Conservation (phyloP, 768 basidiomycete species). For the Termitomyces sp. region DNA sequence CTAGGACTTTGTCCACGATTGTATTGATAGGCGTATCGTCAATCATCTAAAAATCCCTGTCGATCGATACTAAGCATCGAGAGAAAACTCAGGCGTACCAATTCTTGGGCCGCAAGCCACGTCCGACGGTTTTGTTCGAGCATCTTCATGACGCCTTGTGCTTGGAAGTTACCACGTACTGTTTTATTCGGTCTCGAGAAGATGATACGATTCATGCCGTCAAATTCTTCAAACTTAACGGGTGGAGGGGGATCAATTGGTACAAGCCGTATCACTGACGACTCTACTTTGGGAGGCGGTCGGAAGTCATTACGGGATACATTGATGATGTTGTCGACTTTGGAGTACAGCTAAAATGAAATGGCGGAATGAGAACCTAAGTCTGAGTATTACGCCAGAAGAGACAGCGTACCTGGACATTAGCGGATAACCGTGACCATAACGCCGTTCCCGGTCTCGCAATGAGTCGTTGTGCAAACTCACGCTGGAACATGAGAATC, state of each 20-base stretch:
- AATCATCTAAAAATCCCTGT: constrained; percentile 35
- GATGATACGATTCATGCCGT: constrained; percentile 87
- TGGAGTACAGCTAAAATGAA: constrained; percentile 65
- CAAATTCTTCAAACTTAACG: constrained; percentile 95
- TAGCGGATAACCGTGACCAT: constrained; percentile 94
- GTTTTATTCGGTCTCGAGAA: constrained; percentile 91
- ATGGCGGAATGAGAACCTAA: not conserved
- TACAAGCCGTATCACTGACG: constrained; percentile 83
- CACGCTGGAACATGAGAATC: constrained; percentile 99
- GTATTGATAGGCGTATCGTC: constrained; percentile 65
- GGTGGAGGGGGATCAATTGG: constrained; percentile 95
- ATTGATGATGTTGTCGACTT: constrained; percentile 94
- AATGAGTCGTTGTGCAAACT: constrained; percentile 90
- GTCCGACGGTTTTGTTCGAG: constrained; percentile 90
- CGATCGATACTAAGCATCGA: not conserved
- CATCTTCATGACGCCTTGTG: constrained; percentile 93
- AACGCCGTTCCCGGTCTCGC: constrained; percentile 78
- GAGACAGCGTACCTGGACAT: constrained; percentile 61
- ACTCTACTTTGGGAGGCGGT: constrained; percentile 93
- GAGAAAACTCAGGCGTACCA: constrained; percentile 28
- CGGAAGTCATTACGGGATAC: constrained; percentile 97
- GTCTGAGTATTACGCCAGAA: not conserved
- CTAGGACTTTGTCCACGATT: constrained; percentile 67
- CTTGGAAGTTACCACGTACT: constrained; percentile 83
- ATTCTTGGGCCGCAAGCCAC: constrained; percentile 79